Evolutionary conservation across 2,329 filamentous ascomycete genomes (phyloP).

Genomic region (Rutstroemia sp.): DNA sequence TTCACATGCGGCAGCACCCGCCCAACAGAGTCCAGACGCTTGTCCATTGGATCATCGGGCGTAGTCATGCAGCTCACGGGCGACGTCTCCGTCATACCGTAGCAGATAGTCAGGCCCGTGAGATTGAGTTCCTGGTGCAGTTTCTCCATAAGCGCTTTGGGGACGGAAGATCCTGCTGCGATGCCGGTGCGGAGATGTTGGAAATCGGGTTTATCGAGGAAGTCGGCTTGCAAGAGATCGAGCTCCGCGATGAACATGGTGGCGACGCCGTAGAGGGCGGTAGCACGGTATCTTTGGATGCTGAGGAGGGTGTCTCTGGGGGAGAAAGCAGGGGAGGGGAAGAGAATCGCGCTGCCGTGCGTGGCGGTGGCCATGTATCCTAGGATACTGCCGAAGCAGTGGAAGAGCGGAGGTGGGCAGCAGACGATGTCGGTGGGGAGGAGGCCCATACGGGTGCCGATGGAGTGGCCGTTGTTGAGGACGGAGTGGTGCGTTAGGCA

Average conservation of each 20-base stretch:
- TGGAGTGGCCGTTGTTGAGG: constrained; percentile 83
- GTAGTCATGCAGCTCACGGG: constrained; percentile 59
- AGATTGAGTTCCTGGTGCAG: constrained; percentile 70
- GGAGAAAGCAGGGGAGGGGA: constrained; percentile 82
- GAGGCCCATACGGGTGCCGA: constrained; percentile 79
- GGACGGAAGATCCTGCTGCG: constrained; percentile 79
- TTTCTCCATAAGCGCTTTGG: constrained; percentile 70
- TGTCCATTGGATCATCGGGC: constrained; percentile 58
- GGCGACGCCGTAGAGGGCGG: constrained; percentile 75
- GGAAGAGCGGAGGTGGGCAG: constrained; percentile 79
- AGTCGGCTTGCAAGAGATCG: constrained; percentile 58
- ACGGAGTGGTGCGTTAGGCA: constrained; percentile 81
- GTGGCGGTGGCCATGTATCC: constrained; percentile 97
- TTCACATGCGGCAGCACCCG: constrained; percentile 74
- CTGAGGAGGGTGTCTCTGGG: constrained; percentile 49
- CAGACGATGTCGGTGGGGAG: constrained; percentile 67
- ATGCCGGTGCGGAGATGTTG: constrained; percentile 77
- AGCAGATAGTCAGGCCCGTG: constrained; percentile 82
- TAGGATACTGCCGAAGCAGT: constrained; percentile 65
- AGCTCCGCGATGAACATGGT: constrained; percentile 94
- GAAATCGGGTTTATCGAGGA: constrained; percentile 41
- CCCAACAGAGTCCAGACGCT: constrained; percentile 65
- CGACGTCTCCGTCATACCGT: constrained; percentile 39
- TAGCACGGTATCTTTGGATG: constrained; percentile 41
- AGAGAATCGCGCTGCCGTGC: constrained; percentile 72